phyloP scores from a whole-genome alignment of 352 stramenopile genomes.

The Saprolegnia diclina region DNA sequence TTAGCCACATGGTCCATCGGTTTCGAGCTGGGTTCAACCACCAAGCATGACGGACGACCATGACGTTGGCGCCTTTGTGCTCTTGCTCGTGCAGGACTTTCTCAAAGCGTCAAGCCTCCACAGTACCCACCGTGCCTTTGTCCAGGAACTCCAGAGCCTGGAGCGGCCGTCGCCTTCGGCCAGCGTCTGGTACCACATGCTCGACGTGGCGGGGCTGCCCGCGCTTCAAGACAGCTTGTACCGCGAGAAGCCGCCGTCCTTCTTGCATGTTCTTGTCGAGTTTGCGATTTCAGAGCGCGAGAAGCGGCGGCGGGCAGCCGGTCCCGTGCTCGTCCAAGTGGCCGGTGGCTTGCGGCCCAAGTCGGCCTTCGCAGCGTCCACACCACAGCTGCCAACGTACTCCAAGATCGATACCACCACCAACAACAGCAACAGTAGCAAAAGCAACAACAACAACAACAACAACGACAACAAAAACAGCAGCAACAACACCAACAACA shows the following conservation, averaged over 20 bases:
- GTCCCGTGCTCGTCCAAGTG: not conserved
- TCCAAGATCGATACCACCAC: not conserved
- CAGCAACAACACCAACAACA: not conserved
- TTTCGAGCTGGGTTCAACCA: no score
- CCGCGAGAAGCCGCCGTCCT: not conserved
- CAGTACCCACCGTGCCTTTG: not conserved
- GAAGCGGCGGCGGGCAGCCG: not conserved
- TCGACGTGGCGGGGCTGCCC: not conserved
- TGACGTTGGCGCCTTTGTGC: constrained; percentile 6
- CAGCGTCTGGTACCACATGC: constrained; percentile 21
- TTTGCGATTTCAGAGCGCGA: constrained; percentile 8
- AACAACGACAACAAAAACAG: not conserved
- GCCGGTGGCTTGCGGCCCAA: not conserved
- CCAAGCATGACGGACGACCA: not conserved
- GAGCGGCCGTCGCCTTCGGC: not conserved
- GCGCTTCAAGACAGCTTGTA: not conserved
- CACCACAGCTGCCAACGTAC: not conserved
- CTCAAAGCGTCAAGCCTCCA: constrained; percentile 1
- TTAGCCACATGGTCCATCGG: not conserved
- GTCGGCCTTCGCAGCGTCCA: not conserved
- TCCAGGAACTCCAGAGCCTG: not conserved
- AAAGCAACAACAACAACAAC: not conserved
- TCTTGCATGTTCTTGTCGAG: constrained; percentile 3
- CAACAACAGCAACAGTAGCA: not conserved
- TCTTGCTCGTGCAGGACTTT: constrained; percentile 20